Evolutionary conservation across 176 grass and related monocot species (phyloP), one percentile per base, ranked within the genome.

Genomic region (Pharus latifolius): DNA sequence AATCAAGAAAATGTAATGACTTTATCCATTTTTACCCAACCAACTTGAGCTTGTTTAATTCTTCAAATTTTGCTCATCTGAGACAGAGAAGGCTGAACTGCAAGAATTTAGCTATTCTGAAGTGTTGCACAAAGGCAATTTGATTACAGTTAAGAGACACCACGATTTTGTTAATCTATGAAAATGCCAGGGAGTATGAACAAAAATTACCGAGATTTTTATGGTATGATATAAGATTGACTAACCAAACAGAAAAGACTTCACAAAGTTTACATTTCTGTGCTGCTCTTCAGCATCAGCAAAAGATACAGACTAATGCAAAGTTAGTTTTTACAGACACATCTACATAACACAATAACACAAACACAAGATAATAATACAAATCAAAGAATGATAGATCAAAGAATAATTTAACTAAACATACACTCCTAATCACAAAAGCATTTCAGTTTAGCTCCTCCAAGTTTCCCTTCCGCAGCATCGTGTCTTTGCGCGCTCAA

Each of bases 371-470:
- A 7, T 18, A 43, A 47, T 46, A 4, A 13, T 10, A 34, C 16
- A 68, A 80, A 80, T 75, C 63, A 85, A 85, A 85, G 83, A 85
- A 85, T 80, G 56, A 29, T 49, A 57, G 47, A 56, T 52, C 46
- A 46, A 34, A 6, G 14, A 49, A n/a, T 15, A 35, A 60, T 16
- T 47, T 58, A 17, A 33, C 33, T 10, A 9, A n/a, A 45, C 37
- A 24, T 14, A n/a, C 10, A 10, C 6, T 57, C 62, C 62, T 77
- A 67, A 25, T 67, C 30, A 27, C 28, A 29, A 56, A 30, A n/a
- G n/a, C n/a, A n/a, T n/a, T n/a, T n/a, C n/a, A n/a, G n/a, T n/a
- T n/a, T n/a, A n/a, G n/a, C n/a, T n/a, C n/a, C n/a, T n/a, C n/a
- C n/a, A n/a, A 6, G 33, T 48, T 66, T 56, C 24, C 53, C 53